These are phyloP conservation scores for Aspergillus tamarii DNA, from an alignment of 2,329 filamentous ascomycete genomes.

Conservation along the genomic window DNA sequence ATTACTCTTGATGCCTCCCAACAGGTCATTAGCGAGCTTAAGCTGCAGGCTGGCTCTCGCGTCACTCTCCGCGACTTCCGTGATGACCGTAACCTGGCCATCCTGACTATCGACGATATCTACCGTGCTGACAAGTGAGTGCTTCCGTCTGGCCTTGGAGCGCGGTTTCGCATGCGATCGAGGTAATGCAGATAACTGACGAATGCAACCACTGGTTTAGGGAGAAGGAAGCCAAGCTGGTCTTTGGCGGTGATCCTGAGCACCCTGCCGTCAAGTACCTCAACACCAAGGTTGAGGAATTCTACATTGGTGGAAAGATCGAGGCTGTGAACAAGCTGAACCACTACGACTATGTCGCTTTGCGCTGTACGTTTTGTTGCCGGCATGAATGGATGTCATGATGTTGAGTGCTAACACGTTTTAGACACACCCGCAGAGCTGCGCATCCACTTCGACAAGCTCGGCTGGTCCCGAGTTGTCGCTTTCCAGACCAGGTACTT, in stretches of 20 bases:
- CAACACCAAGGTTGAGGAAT: conserved; percentile 77
- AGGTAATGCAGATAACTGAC: conserved; percentile 32
- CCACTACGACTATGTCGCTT: conserved; percentile 98
- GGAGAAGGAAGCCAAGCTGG: conserved; percentile 85
- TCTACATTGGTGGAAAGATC: conserved; percentile 93
- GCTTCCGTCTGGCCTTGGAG: conserved; percentile 1
- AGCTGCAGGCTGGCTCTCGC: conserved; percentile 77
- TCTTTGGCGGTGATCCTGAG: conserved; percentile 89
- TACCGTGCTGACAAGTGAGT: conserved; percentile 93
- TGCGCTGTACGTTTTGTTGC: conserved; percentile 71
- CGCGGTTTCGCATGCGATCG: conserved; percentile 20
- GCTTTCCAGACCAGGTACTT: conserved; percentile 83
- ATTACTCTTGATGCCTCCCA: conserved; percentile 88
- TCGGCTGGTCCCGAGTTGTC: conserved; percentile 96
- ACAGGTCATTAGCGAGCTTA: conserved; percentile 72
- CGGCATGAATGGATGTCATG: not conserved
- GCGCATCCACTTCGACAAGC: conserved; percentile 97
- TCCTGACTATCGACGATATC: conserved; percentile 92
- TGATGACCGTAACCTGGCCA: conserved; percentile 94
- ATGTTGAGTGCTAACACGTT: not conserved
- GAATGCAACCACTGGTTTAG: conserved; percentile 48
- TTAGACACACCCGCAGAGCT: conserved; percentile 90
- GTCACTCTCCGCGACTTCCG: conserved; percentile 92
- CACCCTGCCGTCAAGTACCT: conserved; percentile 94
- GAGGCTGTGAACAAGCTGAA: conserved; percentile 93